phyloP scores from a whole-genome alignment of 2,329 filamentous ascomycete species.

The Fusarium sp. region DNA sequence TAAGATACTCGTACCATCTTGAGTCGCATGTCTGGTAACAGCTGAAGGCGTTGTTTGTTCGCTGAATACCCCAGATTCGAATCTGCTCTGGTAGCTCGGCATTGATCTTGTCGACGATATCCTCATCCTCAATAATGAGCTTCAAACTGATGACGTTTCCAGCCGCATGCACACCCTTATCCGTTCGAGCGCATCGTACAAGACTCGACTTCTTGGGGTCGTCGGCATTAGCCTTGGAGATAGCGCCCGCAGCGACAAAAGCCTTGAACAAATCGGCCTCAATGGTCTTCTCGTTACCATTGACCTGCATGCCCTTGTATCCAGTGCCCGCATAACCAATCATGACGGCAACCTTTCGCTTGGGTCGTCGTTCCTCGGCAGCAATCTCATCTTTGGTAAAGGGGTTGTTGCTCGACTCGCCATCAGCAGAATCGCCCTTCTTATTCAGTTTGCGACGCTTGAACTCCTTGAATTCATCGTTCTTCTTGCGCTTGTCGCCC shows the following conservation, averaged over 20 bases:
- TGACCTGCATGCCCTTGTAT: slow-evolving; percentile 97
- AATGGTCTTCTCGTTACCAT: slow-evolving; percentile 86
- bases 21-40: slow-evolving; percentile 96
- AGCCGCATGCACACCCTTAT: slow-evolving; percentile 97
- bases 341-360: slow-evolving; percentile 95
- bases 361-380: slow-evolving; percentile 86
- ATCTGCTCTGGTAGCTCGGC: slow-evolving; percentile 87
- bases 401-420: slow-evolving; percentile 56
- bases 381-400: slow-evolving; percentile 85
- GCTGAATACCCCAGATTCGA: slow-evolving; percentile 91
- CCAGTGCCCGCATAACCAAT: slow-evolving; percentile 96
- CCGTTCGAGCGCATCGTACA: slow-evolving; percentile 92
- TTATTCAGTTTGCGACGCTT: slow-evolving; percentile 58
- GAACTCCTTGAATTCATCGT: slow-evolving; percentile 56
- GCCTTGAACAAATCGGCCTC: slow-evolving; percentile 95
- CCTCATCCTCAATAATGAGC: slow-evolving; percentile 90
- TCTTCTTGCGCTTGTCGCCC: slow-evolving; percentile 55
- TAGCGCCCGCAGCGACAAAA: slow-evolving; percentile 90
- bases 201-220: slow-evolving; percentile 97
- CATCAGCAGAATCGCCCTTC: slow-evolving; percentile 51
- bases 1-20: slow-evolving; percentile 95
- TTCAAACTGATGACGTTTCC: slow-evolving; percentile 97
- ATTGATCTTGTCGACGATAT: slow-evolving; percentile 94
- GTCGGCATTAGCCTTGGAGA: slow-evolving; percentile 95
- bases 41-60: slow-evolving; percentile 91